Evolutionary conservation across 164 flowering plant genomes (phyloP).

Genomic region (Magnolia changhungtana): DNA sequence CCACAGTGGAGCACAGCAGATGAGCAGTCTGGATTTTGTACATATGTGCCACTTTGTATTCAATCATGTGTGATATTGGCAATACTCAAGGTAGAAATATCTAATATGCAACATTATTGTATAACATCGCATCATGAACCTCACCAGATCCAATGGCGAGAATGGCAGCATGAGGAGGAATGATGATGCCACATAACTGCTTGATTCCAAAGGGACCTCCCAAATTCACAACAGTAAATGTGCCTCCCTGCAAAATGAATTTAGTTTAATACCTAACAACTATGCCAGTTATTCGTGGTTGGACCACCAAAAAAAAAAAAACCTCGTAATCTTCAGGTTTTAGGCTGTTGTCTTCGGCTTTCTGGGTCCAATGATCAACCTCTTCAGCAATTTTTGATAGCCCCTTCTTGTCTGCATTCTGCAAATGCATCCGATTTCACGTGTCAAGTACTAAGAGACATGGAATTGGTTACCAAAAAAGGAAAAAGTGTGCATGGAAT

Average conservation of each 20-base stretch:
- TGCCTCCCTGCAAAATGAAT: constrained; percentile 70
- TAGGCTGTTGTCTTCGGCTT: constrained; percentile 82
- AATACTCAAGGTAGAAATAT: not conserved
- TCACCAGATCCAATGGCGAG: constrained; percentile 97
- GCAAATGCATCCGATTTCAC: constrained; percentile 17
- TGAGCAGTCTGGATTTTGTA: too few relatives aligned
- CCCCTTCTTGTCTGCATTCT: constrained; percentile 99
- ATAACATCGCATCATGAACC: not conserved
- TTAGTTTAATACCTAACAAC: not conserved
- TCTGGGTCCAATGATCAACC: constrained; percentile 77
- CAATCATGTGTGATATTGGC: not conserved
- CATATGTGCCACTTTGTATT: not conserved
- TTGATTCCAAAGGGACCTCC: constrained; percentile 96
- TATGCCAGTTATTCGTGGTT: not conserved
- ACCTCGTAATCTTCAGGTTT: constrained; percentile 98
- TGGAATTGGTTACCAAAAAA: not conserved
- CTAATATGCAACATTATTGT: not conserved
- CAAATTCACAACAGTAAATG: constrained; percentile 86
- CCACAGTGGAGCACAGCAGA: too few relatives aligned
- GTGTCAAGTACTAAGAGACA: too few relatives aligned
- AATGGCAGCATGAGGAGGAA: constrained; percentile 94
- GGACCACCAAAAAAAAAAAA: not conserved
- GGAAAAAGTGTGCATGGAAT: not conserved
- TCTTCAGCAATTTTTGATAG: constrained; percentile 75
- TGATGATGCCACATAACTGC: constrained; percentile 88